Base-by-base conservation (phyloP, 805 yeast species). In the Tetrapisispora nanseiensis region DNA sequence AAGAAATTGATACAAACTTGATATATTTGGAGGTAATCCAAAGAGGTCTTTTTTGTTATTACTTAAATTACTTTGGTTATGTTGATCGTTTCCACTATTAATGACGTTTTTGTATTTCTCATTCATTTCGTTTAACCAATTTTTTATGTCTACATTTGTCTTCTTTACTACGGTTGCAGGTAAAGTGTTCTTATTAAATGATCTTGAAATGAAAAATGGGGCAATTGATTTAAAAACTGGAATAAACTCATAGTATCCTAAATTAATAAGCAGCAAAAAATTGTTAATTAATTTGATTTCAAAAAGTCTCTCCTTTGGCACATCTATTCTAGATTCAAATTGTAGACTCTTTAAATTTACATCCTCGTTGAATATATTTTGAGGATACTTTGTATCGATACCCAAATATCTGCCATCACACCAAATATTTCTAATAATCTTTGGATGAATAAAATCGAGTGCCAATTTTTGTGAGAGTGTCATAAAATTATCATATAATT, bases 391-490 rank as follows among this genome's bases (percentile, higher is more conserved):
- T 4, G 49, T 35, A 31, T 61, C 59, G 15, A 55, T 39, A 11
- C 51, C 61, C 27, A 61, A 30, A 26, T 46, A 46, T 21, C 46
- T 50, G 2, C 74, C 69, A 51, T 71, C 75, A 28, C 77, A 66
- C 63, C 75, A 75, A 38, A 76, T 56, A 10, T 75, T 74, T 42
- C 82, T 56, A 45, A 71, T 68, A 24, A 78, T 75, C 50, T 76
- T 75, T 1, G 82, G 80, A 56, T 78, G 83, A 36, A 51, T 63
- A 6, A 72, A 58, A 49, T 76, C 76, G 1, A 77, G 55, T 0
- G 78, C 76, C 28, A 77, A 52, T 15, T 80, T 76, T 12, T 75
- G 70, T 31, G 74, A 65, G 2, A 75, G 50, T 4, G 79, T 76
- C 61, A 74, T 62, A 46, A 72, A 76, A 51, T 74, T 77, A 46